phyloP scores from a whole-genome alignment of 2,329 filamentous ascomycete species.

The Shiraia sp. region DNA sequence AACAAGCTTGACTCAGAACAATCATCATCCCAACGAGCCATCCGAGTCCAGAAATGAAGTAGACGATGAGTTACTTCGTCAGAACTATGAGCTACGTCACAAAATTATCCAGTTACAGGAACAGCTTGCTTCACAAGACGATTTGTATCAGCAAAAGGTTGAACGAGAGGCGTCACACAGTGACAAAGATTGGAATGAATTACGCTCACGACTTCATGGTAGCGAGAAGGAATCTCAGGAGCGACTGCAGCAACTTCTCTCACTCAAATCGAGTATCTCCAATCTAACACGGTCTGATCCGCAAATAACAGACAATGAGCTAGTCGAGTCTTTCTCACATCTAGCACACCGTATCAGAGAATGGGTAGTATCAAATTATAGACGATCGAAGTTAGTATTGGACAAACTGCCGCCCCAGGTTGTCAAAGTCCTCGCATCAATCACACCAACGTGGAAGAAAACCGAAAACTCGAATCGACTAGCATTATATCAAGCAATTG shows the following conservation, averaged over 20 bases:
- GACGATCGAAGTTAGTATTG: conserved; percentile 59
- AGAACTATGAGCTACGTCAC: conserved; percentile 29
- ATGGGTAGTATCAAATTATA: conserved; percentile 72
- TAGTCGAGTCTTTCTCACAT: conserved; percentile 64
- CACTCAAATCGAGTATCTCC: conserved; percentile 73
- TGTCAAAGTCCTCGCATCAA: conserved; percentile 13
- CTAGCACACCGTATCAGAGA: conserved; percentile 72
- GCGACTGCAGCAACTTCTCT: conserved; percentile 64
- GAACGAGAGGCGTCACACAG: conserved; percentile 8
- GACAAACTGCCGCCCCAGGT: conserved; percentile 21
- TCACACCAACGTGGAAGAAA: conserved; percentile 19
- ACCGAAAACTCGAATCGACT: conserved; percentile 28
- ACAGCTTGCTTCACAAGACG: conserved; percentile 24
- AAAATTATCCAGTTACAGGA: conserved; percentile 31
- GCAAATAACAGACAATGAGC: conserved; percentile 67
- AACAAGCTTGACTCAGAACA: background rate
- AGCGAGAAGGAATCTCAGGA: conserved; percentile 60
- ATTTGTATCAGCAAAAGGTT: conserved; percentile 11
- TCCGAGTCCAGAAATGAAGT: no score
- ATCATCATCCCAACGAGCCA: background rate
- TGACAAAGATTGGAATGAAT: conserved; percentile 29
- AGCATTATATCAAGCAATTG: conserved; percentile 37
- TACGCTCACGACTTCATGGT: conserved; percentile 35
- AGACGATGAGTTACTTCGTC: conserved; percentile 21
- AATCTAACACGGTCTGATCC: conserved; percentile 65